These are phyloP conservation scores for Saccharum officinarum DNA, from an alignment of 176 grass and related monocot species.

Conservation along the genomic window DNA sequence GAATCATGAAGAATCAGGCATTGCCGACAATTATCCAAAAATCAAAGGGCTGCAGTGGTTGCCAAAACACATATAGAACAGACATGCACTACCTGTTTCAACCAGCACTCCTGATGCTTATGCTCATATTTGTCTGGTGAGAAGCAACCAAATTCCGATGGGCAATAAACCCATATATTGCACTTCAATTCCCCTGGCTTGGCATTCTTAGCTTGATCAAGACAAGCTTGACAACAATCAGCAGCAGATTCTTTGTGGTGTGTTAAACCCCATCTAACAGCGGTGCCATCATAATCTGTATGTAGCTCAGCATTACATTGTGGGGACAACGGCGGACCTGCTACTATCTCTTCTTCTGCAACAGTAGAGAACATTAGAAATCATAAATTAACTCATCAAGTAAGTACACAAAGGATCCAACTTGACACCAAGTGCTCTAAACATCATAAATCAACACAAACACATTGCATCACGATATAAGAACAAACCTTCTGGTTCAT, in stretches of 20 bases:
- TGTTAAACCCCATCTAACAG: constrained; percentile 95
- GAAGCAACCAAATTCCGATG: constrained; percentile 92
- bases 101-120: constrained; percentile 99
- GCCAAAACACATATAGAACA: constrained; percentile 4
- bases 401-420: not conserved
- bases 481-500: constrained; percentile 86
- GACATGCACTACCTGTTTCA: constrained; percentile 69
- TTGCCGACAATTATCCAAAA: not conserved
- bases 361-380: constrained; percentile 2
- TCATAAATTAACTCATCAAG: not conserved
- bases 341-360: constrained; percentile 86
- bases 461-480: not conserved
- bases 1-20: not conserved
- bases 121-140: constrained; percentile 97
- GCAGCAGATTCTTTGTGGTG: constrained; percentile 95
- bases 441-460: constrained; percentile 8
- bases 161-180: constrained; percentile 99
- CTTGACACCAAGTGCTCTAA: not conserved
- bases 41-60: not conserved
- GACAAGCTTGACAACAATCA: constrained; percentile 90
- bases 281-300: constrained; percentile 81
- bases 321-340: constrained; percentile 68
- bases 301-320: constrained; percentile 84
- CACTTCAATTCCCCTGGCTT: constrained; percentile 85
- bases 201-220: constrained; percentile 86